phyloP scores from a whole-genome alignment of 345 rosid species.

The Aquilaria malaccensis region DNA sequence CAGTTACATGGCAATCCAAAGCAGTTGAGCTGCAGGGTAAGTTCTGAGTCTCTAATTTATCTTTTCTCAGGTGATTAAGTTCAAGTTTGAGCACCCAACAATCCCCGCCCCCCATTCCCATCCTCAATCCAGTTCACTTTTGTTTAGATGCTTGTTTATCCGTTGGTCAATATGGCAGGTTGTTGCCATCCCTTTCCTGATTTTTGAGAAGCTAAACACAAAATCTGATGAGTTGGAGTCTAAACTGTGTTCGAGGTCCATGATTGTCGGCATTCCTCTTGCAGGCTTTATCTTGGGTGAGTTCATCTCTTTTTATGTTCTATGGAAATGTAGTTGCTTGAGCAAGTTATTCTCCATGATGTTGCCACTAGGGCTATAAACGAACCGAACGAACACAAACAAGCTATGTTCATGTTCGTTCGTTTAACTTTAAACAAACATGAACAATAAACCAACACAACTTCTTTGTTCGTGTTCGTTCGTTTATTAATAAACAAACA shows the following conservation, averaged over 20 bases:
- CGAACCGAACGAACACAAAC: no score
- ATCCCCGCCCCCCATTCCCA: not conserved
- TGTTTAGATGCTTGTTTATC: constrained; percentile 3
- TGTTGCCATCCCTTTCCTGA: constrained; percentile 40
- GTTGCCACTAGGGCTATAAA: no score
- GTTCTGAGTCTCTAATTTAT: constrained; percentile 11
- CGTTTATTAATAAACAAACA: no score
- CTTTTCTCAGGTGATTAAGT: not conserved
- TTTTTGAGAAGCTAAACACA: constrained; percentile 40
- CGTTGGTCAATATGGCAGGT: constrained; percentile 44
- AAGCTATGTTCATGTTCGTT: no score
- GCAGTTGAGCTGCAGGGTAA: constrained; percentile 58
- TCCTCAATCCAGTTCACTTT: constrained; percentile 5
- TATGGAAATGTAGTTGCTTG: no score
- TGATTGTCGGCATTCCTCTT: constrained; percentile 55
- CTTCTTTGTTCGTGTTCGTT: no score
- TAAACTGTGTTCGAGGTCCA: constrained; percentile 18
- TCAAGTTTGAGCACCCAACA: not conserved
- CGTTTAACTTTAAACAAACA: no score
- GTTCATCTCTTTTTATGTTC: constrained; percentile 13
- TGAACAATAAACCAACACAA: no score
- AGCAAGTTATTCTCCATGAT: no score
- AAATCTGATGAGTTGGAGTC: constrained; percentile 17
- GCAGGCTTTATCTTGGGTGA: constrained; percentile 77
- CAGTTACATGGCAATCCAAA: constrained; percentile 25